Evolutionary conservation across 2,329 filamentous ascomycete species (phyloP).

Genomic region (Colletotrichum camelliae): DNA sequence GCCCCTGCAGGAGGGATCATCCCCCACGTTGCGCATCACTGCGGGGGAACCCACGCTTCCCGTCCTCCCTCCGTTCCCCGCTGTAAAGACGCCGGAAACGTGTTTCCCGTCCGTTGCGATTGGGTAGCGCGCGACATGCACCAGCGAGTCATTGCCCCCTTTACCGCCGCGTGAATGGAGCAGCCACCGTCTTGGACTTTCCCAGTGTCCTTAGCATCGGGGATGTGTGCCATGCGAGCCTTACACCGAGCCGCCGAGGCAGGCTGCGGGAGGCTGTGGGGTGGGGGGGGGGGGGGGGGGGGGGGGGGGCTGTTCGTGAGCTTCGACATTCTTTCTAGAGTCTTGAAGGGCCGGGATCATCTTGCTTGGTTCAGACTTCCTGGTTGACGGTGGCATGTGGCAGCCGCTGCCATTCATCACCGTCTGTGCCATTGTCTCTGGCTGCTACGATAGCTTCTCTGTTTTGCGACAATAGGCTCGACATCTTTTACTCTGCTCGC

Average conservation of each 20-base stretch:
- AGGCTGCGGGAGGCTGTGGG: not conserved
- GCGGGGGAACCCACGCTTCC: not conserved
- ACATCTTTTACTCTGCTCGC: not conserved
- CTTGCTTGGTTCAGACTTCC: not conserved
- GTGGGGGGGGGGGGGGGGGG: not conserved
- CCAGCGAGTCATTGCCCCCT: not conserved
- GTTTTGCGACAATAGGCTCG: not conserved
- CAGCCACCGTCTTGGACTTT: not conserved
- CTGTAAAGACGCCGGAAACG: not conserved
- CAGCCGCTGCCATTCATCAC: not conserved
- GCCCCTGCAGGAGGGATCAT: not conserved
- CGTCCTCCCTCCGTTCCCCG: not conserved
- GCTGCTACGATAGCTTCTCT: not conserved
- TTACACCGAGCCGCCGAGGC: not conserved
- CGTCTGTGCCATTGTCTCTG: not conserved
- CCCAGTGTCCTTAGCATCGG: not conserved
- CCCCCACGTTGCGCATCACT: not conserved
- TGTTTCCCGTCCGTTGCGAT: not conserved
- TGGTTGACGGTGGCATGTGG: not conserved
- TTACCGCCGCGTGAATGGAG: not conserved
- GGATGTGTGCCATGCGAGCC: not conserved
- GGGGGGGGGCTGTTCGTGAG: not conserved
- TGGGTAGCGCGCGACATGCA: not conserved
- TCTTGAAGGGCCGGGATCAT: not conserved
- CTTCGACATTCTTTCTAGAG: not conserved